These are phyloP conservation scores for Tylopilus orsonianus DNA, from an alignment of 1,284 basidiomycete genomes.

Conservation along the genomic window DNA sequence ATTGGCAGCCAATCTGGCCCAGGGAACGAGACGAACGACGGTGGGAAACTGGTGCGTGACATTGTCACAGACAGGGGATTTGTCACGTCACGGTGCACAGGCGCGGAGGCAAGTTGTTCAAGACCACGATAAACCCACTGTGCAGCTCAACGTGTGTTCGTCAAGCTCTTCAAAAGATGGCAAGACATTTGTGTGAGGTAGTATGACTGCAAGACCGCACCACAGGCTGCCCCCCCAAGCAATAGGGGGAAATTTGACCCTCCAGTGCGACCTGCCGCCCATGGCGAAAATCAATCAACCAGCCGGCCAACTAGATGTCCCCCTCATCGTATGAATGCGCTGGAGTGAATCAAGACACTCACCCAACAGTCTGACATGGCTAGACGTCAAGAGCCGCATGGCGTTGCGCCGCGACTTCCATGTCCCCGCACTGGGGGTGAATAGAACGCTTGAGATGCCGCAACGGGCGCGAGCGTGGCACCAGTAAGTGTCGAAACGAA, in stretches of 20 bases:
- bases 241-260: slow-evolving; percentile 1
- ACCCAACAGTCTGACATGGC: slow-evolving; percentile 23
- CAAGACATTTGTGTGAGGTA: slow-evolving; percentile 34
- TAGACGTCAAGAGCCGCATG: background rate
- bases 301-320: slow-evolving; percentile 19
- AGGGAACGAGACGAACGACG: slow-evolving; percentile 5
- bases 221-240: slow-evolving; percentile 12
- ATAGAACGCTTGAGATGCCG: slow-evolving; percentile 12
- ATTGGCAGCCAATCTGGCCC: slow-evolving; percentile 1
- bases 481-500: slow-evolving; percentile 29
- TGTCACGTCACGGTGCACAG: slow-evolving; percentile 28
- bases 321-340: slow-evolving; percentile 24
- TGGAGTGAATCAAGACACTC: slow-evolving; percentile 35
- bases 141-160: slow-evolving; percentile 32
- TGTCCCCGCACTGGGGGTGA: slow-evolving; percentile 10
- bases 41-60: slow-evolving; percentile 26
- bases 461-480: slow-evolving; percentile 13
- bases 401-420: slow-evolving; percentile 4
- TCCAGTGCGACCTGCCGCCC: slow-evolving; percentile 1
- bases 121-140: slow-evolving; percentile 27
- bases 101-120: slow-evolving; percentile 33
- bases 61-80: slow-evolving; percentile 31
- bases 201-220: slow-evolving; percentile 20
- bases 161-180: slow-evolving; percentile 25
- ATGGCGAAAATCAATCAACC: slow-evolving; percentile 4